Evolutionary conservation across 805 yeast species (phyloP).

Genomic region (Kazachstania psychrophila): DNA sequence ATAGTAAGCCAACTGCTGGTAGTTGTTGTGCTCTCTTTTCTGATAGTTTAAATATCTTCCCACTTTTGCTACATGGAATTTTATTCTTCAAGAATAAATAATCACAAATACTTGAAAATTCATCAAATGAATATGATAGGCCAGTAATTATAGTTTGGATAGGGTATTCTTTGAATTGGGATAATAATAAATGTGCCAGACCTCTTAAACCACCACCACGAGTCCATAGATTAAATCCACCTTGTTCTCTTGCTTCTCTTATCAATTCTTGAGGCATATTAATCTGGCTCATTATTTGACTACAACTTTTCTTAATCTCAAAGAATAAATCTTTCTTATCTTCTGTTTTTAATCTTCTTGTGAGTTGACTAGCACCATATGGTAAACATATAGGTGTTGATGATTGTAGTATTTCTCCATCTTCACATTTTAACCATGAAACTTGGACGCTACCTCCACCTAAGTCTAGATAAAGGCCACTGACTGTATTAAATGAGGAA

Average conservation of each 20-base stretch:
- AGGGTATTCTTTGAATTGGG: slow-evolving; percentile 49
- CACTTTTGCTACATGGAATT: slow-evolving; percentile 34
- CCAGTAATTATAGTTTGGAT: slow-evolving; percentile 65
- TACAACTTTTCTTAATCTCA: slow-evolving; percentile 43
- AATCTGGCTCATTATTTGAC: slow-evolving; percentile 41
- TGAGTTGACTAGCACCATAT: slow-evolving; percentile 63
- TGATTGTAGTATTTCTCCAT: slow-evolving; percentile 48
- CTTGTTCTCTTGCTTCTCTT: slow-evolving; percentile 42
- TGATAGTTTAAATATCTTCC: slow-evolving; percentile 53
- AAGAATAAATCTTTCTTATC: slow-evolving; percentile 39
- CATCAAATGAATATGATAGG: slow-evolving; percentile 47
- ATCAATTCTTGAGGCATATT: slow-evolving; percentile 43
- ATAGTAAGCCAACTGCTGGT: slow-evolving; percentile 58
- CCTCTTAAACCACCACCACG: slow-evolving; percentile 74
- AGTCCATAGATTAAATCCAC: slow-evolving; percentile 55
- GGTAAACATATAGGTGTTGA: slow-evolving; percentile 55
- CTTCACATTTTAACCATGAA: slow-evolving; percentile 54
- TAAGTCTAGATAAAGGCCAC: slow-evolving; percentile 62
- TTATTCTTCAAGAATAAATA: slow-evolving; percentile 41
- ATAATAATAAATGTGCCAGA: slow-evolving; percentile 50
- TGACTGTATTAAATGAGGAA: slow-evolving; percentile 55
- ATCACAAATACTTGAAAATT: slow-evolving; percentile 43
- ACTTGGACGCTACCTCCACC: slow-evolving; percentile 66
- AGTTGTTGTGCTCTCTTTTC: slow-evolving; percentile 56
- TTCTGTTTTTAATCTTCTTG: slow-evolving; percentile 45